A percentile compares a stretch with the other conserved stretches of the same genome.
Conservation (phyloP, 441 rosid species). For the Metrosideros polymorpha region DNA sequence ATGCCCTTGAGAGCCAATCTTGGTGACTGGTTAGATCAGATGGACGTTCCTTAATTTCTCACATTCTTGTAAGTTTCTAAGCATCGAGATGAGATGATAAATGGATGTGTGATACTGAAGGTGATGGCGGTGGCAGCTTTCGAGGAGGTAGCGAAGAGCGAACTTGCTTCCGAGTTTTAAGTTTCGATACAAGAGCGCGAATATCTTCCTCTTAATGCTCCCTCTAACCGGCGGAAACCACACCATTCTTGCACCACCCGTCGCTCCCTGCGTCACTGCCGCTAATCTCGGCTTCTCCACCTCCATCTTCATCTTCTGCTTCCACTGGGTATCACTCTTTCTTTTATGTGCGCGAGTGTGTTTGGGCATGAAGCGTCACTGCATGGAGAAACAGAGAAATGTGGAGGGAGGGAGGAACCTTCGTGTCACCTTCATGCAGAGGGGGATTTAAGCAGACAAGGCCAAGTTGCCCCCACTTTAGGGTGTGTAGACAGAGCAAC, state of each 20-base stretch:
- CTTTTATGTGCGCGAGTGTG: neutral
- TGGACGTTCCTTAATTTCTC: neutral
- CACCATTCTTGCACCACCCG: neutral
- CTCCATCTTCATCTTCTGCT: neutral
- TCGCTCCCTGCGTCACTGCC: rapidly evolving
- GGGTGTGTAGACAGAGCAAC: neutral
- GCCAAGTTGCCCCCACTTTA: neutral
- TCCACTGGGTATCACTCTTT: neutral
- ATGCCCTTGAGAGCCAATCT: neutral
- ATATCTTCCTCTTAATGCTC: neutral
- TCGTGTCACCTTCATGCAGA: neutral
- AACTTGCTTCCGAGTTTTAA: too few species aligned
- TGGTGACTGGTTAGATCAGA: neutral
- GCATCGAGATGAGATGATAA: neutral
- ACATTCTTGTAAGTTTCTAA: neutral
- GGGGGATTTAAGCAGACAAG: neutral
- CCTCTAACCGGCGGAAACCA: neutral
- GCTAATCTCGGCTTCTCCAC: neutral
- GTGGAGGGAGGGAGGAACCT: neutral
- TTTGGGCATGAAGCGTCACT: neutral
- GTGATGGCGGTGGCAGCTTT: neutral
- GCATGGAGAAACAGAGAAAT: neutral
- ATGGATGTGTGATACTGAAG: neutral
- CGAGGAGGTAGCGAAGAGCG: neutral
- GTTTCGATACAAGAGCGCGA: neutral